Evolutionary conservation across 2,329 filamentous ascomycete species (phyloP), one percentile per base, ranked within the genome.

Genomic region (Scopulariopsis brevicaulis): DNA sequence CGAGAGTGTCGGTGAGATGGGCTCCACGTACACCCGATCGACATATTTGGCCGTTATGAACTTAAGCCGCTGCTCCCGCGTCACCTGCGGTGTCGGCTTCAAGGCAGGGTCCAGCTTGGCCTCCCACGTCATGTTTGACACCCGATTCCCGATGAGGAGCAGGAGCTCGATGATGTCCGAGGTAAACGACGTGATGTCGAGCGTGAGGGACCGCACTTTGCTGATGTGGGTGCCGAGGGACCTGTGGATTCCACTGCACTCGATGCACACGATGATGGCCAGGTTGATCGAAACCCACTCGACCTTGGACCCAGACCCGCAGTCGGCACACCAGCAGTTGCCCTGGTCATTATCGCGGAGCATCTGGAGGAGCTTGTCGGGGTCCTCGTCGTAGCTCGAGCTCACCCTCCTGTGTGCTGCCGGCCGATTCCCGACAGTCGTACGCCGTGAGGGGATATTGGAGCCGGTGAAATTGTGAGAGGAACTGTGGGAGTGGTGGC

Each of bases 241-340:
- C 50, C 94, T 85, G 71, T 99, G 94, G 61, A 99, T 96, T 62
- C 94, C 94, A 68, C 92, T 96, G 73, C 94, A 99, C 71, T 99
- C 93, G 68, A 96, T 96, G 74, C 94, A 99, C 22, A 99, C 81
- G 57, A 99, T 86, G 60, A 99, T 96, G 53, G 90, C 94, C 4
- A 99, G 79, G 66, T 99, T 99, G 73, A 99, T 96, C 0, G 94
- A 97, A 32, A 97, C 94, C 94, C 94, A 99, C 71, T 99, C 94
- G 24, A 96, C 92, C 74, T 96, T 97, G 67, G 85, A 83, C 37
- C 88, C 87, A 8, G 91, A 95, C 12, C 90, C 89, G 68, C 94
- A 99, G 70, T 99, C 94, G 18, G 94, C 94, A 69, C 94, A 99
- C 81, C 87, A 89, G 64, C 84, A 87, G 71, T 99, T 99, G 48